Evolutionary conservation across 306 rosid species (phyloP), one percentile per base, ranked within the genome.

Genomic region (Casuarina cunninghamiana): DNA sequence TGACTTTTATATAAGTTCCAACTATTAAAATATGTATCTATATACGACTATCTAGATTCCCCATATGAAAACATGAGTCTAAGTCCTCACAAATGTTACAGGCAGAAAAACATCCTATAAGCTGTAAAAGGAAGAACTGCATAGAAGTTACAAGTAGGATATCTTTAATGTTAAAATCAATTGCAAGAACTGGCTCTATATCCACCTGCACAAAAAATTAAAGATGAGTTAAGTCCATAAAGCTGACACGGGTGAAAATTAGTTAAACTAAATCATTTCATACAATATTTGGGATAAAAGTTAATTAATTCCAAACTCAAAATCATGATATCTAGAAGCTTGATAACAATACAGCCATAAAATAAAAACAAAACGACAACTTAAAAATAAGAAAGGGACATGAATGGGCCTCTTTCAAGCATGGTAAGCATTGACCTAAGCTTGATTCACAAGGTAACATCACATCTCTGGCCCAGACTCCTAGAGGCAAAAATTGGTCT

Each of bases 101-200:
- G 10, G 63, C 21, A 61, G 67, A 11, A 32, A 61, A 61, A 11
- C 39, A 35, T 10, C 3, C 42, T 26, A 61, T 32, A 42, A 61
- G 35, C 43, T 32, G 2, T 32, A 60, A 39, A 4, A 60, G 17
- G 48, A 72, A 35, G 21, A 81, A n/a, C 58, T 58, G 50, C 54
- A 72, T 41, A 41, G 21, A n/a, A 50, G 53, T 39, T 53, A 38
- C 61, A 69, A 16, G 21, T 60, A 94, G 97, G 98, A 95, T 95
- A 95, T 95, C 97, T 83, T 83, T 92, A 79, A 91, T 92, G 80
- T 91, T 83, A 84, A 91, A 95, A 86, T 90, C 97, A 84, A 92
- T 85, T 21, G 91, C 96, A 39, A 95, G 97, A 81, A 91, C 97
- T 44, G 89, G 90, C 83, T 92, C 97, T 71, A 74, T 75, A 79